phyloP scores from a whole-genome alignment of 495 filamentous ascomycete species.

The Choiromyces venosus region DNA sequence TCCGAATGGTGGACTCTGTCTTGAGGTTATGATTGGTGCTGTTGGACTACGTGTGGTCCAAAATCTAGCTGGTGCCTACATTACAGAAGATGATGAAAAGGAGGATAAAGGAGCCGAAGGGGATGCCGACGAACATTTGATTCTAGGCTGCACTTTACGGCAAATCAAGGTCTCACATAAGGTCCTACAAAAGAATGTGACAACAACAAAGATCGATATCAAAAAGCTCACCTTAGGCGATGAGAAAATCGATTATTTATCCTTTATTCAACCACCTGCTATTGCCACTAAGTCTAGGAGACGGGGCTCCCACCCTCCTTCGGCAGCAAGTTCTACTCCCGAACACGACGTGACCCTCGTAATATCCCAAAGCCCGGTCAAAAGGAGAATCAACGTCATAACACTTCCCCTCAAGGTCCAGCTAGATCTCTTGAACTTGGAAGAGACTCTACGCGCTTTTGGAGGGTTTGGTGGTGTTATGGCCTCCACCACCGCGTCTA shows the following conservation, averaged over 20 bases:
- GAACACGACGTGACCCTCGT: slow-evolving; percentile 59
- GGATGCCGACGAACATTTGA: slow-evolving; percentile 50
- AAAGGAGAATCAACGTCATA: slow-evolving; percentile 61
- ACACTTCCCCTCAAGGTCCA: slow-evolving; percentile 73
- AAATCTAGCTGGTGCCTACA: slow-evolving; percentile 45
- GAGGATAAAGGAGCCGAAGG: slow-evolving; percentile 37
- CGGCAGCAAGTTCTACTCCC: slow-evolving; percentile 43
- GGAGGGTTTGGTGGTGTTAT: slow-evolving; percentile 89
- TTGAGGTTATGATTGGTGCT: slow-evolving; percentile 26
- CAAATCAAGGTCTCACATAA: slow-evolving; percentile 47
- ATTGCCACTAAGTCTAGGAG: slow-evolving; percentile 48
- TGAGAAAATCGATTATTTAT: slow-evolving; percentile 64
- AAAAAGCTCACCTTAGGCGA: slow-evolving; percentile 70
- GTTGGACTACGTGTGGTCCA: slow-evolving; percentile 50
- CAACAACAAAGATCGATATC: slow-evolving; percentile 49
- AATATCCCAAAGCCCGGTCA: slow-evolving; percentile 50
- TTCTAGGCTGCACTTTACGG: slow-evolving; percentile 42
- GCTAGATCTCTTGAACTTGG: slow-evolving; percentile 72
- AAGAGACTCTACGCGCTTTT: slow-evolving; percentile 82
- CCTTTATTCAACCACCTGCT: slow-evolving; percentile 54
- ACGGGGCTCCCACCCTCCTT: slow-evolving; percentile 62
- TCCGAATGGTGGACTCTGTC: slow-evolving; percentile 29
- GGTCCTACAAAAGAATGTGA: slow-evolving; percentile 32
- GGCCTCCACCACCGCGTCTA: slow-evolving; percentile 74
- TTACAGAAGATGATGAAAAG: slow-evolving; percentile 19